Base-by-base conservation (phyloP, 306 rosid species). In the Cicer pinnatifidum region DNA sequence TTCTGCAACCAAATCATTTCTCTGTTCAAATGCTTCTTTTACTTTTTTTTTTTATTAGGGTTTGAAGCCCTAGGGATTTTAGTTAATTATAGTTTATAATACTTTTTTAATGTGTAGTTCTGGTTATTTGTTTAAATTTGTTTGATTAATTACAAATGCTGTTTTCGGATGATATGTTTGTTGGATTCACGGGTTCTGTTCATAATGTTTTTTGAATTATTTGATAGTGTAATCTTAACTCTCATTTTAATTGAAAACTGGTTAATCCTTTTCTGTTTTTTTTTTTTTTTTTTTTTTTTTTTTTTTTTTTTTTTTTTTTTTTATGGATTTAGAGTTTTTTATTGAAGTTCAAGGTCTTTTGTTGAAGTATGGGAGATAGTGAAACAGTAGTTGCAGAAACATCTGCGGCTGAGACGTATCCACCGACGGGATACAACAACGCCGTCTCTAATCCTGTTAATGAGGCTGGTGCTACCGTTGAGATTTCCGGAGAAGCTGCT, bases 311-410 rank as follows among this genome's bases (percentile, higher is more conserved):
- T 20, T 57, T 50, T 54, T 63, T 6, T n/a, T 12, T 66, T 60
- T 45, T 77, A 5, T 79, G 40, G 41, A 77, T 71, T 80, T 72
- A 70, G 92, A 67, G 40, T 79, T 72, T 51, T 33, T 7, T 40
- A 8, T 12, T 59, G 44, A 60, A 82, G 71, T 71, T 59, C 13
- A 58, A 69, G 41, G 41, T 10, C 62, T 17, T 28, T 39, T 44
- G 52, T 66, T 67, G 37, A 15, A 82, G 77, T 6, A 88, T 91
- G 98, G 96, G 86, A 50, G 95, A 89, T 69, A 89, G 88, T 17
- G 97, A 94, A 82, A 56, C 90, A 17, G 87, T 84, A 40, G 83
- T 78, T 71, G 81, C 92, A 7, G 89, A 91, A 80, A 54, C 86
- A 65, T 72, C 92, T 79, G 80, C 76, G 16, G 83, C 78, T 50